Evolutionary conservation across 768 basidiomycete species (phyloP).

Genomic region (Amanita subjunquillea): DNA sequence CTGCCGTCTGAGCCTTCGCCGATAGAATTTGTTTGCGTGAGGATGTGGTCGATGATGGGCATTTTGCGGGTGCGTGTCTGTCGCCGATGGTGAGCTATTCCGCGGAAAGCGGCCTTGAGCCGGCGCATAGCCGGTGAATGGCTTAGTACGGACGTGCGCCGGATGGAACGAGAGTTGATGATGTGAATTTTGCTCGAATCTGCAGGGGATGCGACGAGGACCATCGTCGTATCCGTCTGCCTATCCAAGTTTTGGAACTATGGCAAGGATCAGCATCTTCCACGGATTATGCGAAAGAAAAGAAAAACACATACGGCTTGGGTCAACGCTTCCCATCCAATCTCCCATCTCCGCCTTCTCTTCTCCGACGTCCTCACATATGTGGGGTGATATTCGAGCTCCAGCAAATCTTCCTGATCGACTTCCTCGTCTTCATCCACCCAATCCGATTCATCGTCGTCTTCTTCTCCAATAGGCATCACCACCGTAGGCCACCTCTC

Average conservation of each 20-base stretch:
- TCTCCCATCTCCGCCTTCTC: conserved; percentile 62
- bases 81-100: conserved; percentile 47
- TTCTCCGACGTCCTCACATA: conserved; percentile 60
- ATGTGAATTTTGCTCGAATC: conserved; percentile 59
- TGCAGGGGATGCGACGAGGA: conserved; percentile 65
- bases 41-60: conserved; percentile 38
- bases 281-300: conserved; percentile 5
- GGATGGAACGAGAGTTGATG: conserved; percentile 58
- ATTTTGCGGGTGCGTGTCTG: conserved; percentile 30
- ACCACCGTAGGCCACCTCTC: background rate
- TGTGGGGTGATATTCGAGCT: conserved; percentile 67
- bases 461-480: conserved; percentile 5
- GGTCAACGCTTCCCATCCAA: conserved; percentile 63
- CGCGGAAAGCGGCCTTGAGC: conserved; percentile 48
- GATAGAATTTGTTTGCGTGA: conserved; percentile 29
- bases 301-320: conserved; percentile 45
- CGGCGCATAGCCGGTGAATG: conserved; percentile 39
- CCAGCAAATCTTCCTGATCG: conserved; percentile 61
- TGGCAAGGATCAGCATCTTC: background rate
- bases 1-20: conserved; percentile 49
- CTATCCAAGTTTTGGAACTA: conserved; percentile 74
- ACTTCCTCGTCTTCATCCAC: conserved; percentile 64
- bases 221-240: conserved; percentile 71
- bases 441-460: conserved; percentile 50
- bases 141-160: conserved; percentile 38